Evolutionary conservation across 2,329 filamentous ascomycete species (phyloP), one percentile per base, ranked within the genome.

Genomic region (Fusarium sp.): DNA sequence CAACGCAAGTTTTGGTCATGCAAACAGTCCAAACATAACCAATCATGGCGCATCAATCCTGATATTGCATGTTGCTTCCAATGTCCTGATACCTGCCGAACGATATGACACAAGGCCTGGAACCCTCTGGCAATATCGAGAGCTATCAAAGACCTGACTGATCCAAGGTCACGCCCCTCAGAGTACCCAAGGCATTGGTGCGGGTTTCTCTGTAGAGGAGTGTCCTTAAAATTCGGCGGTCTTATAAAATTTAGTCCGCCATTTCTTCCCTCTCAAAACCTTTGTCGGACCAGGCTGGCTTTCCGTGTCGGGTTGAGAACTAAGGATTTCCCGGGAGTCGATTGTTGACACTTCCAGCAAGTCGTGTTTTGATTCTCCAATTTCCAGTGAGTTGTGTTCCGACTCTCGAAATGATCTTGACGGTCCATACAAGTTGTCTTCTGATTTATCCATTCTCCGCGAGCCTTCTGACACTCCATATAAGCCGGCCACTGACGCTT

Each of bases 1-100:
- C 35, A 40, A 52, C 58, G 41, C 39, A 17, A 60, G 57, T 47
- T 52, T 72, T 51, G 20, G 54, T 62, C 61, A 69, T 69, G 48
- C 55, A 71, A 45, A 43, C 56, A 37, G 51, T 54, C 61, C 58
- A 61, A 33, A 49, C 42, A 47, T 58, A 37, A 58, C 43, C 45
- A 53, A 40, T 58, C 42, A 36, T 45, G 57, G 21, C 43, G 57
- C 54, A 47, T 54, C 53, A 35, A 58, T 52, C 46, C 50, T 37
- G 46, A 46, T 49, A 49, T 20, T 58, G 50, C 52, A 46, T 39
- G 21, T 36, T 21, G 23, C 37, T 41, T 41, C 55, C 42, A 45
- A 48, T 40, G 29, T 43, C 31, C 41, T 18, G 21, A 45, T 49
- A 45, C 47, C 52, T 45, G 57, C 45, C 46, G 54, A 48, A 29